Evolutionary conservation across 148 eudicot genomes (phyloP).

Genomic region (Rhododendron mucronatum): DNA sequence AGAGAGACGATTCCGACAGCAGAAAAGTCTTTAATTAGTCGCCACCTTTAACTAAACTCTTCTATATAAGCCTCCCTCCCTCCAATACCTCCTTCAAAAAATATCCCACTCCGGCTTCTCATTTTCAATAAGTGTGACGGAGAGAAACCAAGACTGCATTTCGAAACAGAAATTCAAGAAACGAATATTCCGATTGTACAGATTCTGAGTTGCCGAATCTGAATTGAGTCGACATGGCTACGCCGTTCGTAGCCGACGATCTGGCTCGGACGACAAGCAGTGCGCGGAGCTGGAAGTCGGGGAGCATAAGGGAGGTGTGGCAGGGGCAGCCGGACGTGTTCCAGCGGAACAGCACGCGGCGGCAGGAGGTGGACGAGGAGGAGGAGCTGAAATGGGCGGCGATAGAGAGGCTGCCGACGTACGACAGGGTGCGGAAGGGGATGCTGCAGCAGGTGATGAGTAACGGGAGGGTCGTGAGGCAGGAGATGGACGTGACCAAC

Average conservation of each 20-base stretch:
- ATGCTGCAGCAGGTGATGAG: conserved; percentile 11
- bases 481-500: conserved; percentile 18
- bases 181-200: neutral
- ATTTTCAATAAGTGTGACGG: neutral
- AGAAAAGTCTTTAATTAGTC: neutral
- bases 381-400: conserved; percentile 25
- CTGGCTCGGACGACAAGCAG: neutral
- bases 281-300: conserved; percentile 2
- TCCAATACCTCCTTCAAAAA: neutral
- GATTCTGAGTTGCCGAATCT: neutral
- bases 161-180: neutral
- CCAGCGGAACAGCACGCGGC: conserved; percentile 7
- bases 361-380: conserved; percentile 17
- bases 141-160: neutral
- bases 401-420: conserved; percentile 23
- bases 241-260: neutral
- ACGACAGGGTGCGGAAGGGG: conserved; percentile 20
- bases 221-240: neutral
- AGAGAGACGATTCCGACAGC: neutral
- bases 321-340: conserved; percentile 19
- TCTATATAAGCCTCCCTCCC: neutral
- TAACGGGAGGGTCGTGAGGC: conserved; percentile 15
- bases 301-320: conserved; percentile 23
- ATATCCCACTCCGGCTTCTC: neutral
- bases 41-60: neutral